phyloP scores from a whole-genome alignment of 2,329 filamentous ascomycete species.

The Aureobasidium sp. region DNA sequence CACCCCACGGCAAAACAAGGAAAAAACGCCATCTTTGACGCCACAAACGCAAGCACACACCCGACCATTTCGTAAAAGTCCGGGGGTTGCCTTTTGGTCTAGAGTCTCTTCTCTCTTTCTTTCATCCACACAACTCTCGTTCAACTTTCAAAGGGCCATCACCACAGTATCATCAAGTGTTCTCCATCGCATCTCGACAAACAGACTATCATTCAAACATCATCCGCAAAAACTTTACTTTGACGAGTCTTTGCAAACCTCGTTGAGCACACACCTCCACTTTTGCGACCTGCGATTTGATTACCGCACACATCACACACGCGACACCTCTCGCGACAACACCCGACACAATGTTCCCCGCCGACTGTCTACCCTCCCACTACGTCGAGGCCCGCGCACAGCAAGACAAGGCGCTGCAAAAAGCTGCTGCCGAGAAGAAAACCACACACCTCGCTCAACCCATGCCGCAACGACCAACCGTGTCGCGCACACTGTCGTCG shows the following conservation, averaged over 20 bases:
- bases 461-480: neutral
- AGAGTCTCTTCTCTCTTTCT: neutral
- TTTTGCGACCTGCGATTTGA: neutral
- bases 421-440: neutral
- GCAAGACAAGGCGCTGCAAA: constrained; percentile 10
- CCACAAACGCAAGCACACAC: neutral
- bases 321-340: neutral
- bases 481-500: constrained; percentile 14
- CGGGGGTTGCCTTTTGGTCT: neutral
- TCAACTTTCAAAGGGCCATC: neutral
- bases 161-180: neutral
- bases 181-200: neutral
- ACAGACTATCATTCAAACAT: neutral
- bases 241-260: neutral
- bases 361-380: constrained; percentile 26
- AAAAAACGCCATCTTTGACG: neutral
- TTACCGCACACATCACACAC: neutral
- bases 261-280: neutral
- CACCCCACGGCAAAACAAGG: neutral
- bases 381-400: constrained; percentile 28
- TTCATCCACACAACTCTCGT: neutral
- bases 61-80: neutral
- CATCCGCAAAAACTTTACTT: neutral
- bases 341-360: constrained; percentile 26
- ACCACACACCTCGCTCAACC: neutral